phyloP scores from a whole-genome alignment of 2,329 filamentous ascomycete genomes.

The Colletotrichum sp. region DNA sequence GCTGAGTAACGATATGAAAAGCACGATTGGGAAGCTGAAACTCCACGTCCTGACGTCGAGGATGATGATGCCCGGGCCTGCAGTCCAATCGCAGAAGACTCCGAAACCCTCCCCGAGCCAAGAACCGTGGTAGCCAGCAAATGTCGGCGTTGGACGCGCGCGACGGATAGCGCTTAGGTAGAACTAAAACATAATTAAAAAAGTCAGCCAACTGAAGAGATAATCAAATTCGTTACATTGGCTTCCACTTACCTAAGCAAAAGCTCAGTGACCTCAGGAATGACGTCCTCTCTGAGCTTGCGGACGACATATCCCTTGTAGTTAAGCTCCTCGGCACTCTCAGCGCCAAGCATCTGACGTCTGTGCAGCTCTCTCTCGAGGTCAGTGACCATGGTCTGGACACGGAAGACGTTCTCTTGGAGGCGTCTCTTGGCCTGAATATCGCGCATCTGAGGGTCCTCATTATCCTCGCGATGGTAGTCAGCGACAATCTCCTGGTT shows the following conservation, averaged over 20 bases:
- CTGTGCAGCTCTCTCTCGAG: background rate
- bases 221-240: background rate
- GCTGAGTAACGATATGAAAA: background rate
- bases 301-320: background rate
- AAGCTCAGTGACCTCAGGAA: background rate
- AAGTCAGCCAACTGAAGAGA: background rate
- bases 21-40: background rate
- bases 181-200: background rate
- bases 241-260: background rate
- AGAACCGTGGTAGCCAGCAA: background rate
- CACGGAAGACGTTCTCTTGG: background rate
- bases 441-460: background rate
- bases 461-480: background rate
- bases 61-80: background rate
- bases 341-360: background rate
- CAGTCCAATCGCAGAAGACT: background rate
- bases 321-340: background rate
- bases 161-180: background rate
- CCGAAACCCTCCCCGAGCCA: background rate
- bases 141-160: background rate
- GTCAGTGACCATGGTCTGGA: background rate
- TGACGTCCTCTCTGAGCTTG: background rate
- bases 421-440: background rate
- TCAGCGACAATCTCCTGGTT: background rate
- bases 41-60: background rate